Evolutionary conservation across 805 yeast genomes (phyloP).

Genomic region (Cyberlindnera amylophila): DNA sequence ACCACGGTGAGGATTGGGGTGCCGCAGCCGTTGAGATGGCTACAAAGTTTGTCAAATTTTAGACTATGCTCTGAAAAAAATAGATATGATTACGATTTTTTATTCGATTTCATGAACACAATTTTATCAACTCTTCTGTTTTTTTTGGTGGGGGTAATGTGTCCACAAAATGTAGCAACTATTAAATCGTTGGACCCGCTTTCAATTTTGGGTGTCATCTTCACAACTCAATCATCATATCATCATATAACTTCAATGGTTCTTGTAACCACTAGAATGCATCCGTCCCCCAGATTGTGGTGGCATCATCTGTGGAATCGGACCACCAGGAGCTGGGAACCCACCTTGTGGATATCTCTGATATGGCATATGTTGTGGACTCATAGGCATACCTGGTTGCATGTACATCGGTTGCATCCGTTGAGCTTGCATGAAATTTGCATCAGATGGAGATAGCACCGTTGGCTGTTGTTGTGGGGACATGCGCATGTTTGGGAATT

Average conservation of each 20-base stretch:
- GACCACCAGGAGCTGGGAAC: constrained; percentile 7
- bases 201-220: too few species aligned
- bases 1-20: constrained; percentile 99
- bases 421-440: constrained; percentile 11
- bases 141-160: too few species aligned
- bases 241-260: constrained; percentile 2
- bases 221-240: too few species aligned
- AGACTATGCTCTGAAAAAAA: too few species aligned
- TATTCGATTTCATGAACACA: not conserved
- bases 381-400: constrained; percentile 14
- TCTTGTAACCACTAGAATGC: constrained; percentile 6
- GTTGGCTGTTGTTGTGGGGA: constrained; percentile 18
- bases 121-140: not conserved
- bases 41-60: constrained; percentile 32
- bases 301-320: constrained; percentile 13
- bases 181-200: too few species aligned
- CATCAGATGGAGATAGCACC: constrained; percentile 11
- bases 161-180: not conserved
- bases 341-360: constrained; percentile 12
- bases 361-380: constrained; percentile 9
- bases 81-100: too few species aligned
- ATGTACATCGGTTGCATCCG: constrained; percentile 16
- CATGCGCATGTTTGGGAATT: constrained; percentile 15
- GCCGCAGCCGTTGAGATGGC: constrained; percentile 98
- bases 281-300: constrained; percentile 8